A percentile compares a stretch with the other conserved stretches of the same genome.
Conservation (phyloP, 2,329 filamentous ascomycete species). For the Stagonosporopsis cucurbitacearum region DNA sequence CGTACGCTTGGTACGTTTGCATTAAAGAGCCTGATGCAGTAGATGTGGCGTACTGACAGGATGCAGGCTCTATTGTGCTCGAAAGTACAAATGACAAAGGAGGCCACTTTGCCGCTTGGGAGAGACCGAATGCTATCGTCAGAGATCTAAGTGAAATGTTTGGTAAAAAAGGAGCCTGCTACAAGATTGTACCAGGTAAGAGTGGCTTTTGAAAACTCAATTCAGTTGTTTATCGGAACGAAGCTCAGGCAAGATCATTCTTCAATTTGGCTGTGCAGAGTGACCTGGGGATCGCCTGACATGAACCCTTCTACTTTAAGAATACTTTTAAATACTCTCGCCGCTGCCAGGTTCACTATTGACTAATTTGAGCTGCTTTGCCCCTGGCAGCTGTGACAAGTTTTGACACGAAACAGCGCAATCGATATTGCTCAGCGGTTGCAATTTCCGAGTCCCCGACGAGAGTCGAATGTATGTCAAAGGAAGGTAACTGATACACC, state of each 20-base stretch:
- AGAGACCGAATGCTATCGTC: conserved; percentile 61
- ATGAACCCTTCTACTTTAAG: no score
- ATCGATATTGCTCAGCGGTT: neutral
- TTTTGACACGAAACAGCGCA: neutral
- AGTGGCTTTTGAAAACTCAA: conserved; percentile 20
- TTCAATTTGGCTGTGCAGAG: neutral
- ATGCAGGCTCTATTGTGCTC: conserved; percentile 59
- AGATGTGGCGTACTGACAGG: neutral
- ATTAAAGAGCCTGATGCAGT: neutral
- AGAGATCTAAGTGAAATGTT: conserved; percentile 66
- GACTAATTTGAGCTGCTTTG: neutral
- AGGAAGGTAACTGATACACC: neutral
- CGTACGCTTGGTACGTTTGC: conserved; percentile 59
- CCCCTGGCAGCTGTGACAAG: neutral
- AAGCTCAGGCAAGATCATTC: neutral
- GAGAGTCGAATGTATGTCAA: neutral
- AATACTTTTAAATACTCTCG: no score
- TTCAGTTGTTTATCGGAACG: neutral
- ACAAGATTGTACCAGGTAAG: conserved; percentile 42
- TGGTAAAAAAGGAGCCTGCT: conserved; percentile 52
- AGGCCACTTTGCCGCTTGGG: conserved; percentile 68
- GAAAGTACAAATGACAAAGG: conserved; percentile 59
- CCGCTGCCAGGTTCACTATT: no score
- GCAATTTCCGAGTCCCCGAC: neutral
- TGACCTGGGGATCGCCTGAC: no score